Evolutionary conservation across 352 stramenopile genomes (phyloP), one percentile per base, ranked within the genome.

Genomic region (Phytopythium vexans): DNA sequence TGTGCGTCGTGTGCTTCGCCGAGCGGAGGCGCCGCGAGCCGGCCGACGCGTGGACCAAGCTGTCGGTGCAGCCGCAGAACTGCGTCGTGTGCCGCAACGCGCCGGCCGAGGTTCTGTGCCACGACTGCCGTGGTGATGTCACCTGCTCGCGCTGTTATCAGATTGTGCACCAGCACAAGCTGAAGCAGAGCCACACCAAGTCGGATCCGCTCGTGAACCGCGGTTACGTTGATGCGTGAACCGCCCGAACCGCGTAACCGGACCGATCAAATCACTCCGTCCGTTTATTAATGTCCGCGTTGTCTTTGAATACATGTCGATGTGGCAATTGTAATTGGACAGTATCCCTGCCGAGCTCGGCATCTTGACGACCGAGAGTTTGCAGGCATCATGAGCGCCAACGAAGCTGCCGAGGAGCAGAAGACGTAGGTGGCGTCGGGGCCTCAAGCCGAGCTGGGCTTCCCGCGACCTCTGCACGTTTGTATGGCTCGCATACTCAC

Each of bases 1-100:
- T 71, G 32, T 91, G 77, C 53, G 72, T 91, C 46, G 61, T 55
- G n/a, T 91, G 81, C 63, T 88, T 82, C 40, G 72, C 77, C 3
- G 64, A 71, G 52, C 3, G 53, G 57, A 21, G 52, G 34, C 52
- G 60, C 46, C 42, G 6, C 9, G 58, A 27, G 8, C 27, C 10
- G 9, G 27, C 11, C 3, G 12, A 35, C 51, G 41, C 54, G 39
- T 91, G 77, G 77, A 74, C 70, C 7, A 89, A 88, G 54, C 62
- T 91, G n/a, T 60, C 49, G 0, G 76, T 89, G 36, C 69, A 84
- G 33, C 52, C 68, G 1, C 65, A 73, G 41, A 85, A 69, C 40
- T 89, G 81, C 58, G 57, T 75, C 32, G 72, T 88, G 44, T 91
- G 81, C 50, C 77, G 77, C 51, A 73, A 72, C 11, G 42, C 52